phyloP scores from a whole-genome alignment of 139 green algal genomes.

The Trebouxia sp. region DNA sequence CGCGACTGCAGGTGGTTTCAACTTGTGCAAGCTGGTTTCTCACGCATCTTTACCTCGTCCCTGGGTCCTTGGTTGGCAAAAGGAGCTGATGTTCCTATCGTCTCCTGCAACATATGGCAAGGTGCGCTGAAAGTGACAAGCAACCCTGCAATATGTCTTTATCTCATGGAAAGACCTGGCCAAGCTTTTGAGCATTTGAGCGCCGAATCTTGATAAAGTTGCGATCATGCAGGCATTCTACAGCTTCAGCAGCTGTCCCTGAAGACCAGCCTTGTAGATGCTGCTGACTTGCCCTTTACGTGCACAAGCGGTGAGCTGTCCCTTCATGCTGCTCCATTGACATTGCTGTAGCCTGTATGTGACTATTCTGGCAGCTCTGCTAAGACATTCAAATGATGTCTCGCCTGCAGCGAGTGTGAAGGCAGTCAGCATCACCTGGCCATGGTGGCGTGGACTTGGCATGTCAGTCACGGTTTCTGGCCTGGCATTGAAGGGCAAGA shows the following conservation, averaged over 20 bases:
- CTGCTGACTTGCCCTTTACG: constrained; percentile 22
- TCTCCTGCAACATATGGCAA: constrained; percentile 5
- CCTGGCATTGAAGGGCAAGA: background rate
- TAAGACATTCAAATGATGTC: background rate
- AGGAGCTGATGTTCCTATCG: background rate
- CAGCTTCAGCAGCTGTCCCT: background rate
- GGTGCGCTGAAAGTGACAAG: no score
- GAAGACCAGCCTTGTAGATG: constrained; percentile 7
- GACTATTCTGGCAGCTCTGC: background rate
- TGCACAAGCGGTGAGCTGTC: constrained; percentile 1
- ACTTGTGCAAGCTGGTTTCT: background rate
- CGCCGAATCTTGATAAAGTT: no score
- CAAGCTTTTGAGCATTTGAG: background rate
- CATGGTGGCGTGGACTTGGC: constrained; percentile 5
- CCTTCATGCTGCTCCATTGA: background rate
- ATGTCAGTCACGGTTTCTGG: constrained; percentile 20
- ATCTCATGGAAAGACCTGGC: no score
- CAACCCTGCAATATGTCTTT: no score
- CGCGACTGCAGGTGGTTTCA: constrained; percentile 1
- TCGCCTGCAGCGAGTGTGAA: background rate
- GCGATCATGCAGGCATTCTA: background rate
- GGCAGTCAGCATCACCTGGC: background rate
- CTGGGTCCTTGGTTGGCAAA: constrained; percentile 2
- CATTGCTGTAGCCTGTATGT: background rate
- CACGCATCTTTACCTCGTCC: background rate